A percentile compares a stretch with the other conserved stretches of the same genome.
Evolutionary conservation across 352 stramenopile species (phyloP).

Genomic region (Phytophthora macrochlamydospora): DNA sequence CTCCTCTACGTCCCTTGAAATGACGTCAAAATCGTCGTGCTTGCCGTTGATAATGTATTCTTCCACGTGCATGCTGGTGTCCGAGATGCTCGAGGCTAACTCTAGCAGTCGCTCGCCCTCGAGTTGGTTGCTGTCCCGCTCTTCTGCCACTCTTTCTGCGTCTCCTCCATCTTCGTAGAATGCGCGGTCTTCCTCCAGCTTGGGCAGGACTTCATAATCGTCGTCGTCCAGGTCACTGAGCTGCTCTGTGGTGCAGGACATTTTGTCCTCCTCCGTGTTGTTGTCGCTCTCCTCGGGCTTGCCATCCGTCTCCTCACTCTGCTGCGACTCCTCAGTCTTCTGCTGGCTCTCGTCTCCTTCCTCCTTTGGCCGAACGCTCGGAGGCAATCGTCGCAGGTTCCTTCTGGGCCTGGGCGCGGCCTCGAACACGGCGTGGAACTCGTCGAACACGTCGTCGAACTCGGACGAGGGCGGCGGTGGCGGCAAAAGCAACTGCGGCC

Average conservation of each 20-base stretch:
- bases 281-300: slow-evolving; percentile 15
- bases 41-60: slow-evolving; percentile 63
- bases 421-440: slow-evolving; percentile 42
- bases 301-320: slow-evolving; percentile 1
- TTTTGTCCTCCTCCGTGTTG: slow-evolving; percentile 25
- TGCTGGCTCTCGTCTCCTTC: slow-evolving; percentile 9
- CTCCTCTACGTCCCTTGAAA: slow-evolving; percentile 54
- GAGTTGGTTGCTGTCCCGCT: slow-evolving; percentile 27
- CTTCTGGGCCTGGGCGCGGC: slow-evolving; percentile 11
- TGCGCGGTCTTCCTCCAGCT: slow-evolving; percentile 34
- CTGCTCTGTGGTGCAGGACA: slow-evolving; percentile 37
- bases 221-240: slow-evolving; percentile 45
- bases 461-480: slow-evolving; percentile 5
- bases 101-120: slow-evolving; percentile 25
- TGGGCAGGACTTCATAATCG: slow-evolving; percentile 44
- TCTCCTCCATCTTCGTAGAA: slow-evolving; percentile 18
- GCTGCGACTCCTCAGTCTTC: not conserved
- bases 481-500: slow-evolving; percentile 11
- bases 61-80: slow-evolving; percentile 50
- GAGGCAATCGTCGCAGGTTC: slow-evolving; percentile 27
- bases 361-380: slow-evolving; percentile 14
- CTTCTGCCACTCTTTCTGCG: slow-evolving; percentile 6
- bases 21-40: slow-evolving; percentile 53
- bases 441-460: slow-evolving; percentile 37
- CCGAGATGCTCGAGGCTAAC: slow-evolving; percentile 38